These are phyloP conservation scores for Mortierella sp. DNA, from an alignment of 371 early-diverging fungal genomes.

Conservation along the genomic window DNA sequence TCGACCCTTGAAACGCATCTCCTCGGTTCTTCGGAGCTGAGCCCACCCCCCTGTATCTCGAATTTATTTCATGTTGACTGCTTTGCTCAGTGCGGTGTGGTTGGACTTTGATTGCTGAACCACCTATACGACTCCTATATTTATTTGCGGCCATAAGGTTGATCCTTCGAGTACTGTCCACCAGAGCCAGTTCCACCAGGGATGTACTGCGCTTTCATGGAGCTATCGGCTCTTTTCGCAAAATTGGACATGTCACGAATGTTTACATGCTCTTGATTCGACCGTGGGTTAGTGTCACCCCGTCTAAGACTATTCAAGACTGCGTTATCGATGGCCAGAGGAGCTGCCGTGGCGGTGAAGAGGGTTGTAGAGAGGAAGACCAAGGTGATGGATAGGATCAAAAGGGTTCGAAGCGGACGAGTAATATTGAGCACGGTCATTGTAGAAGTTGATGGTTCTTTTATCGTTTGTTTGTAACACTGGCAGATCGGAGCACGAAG, in stretches of 20 bases:
- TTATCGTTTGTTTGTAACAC: neutral
- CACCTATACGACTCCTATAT: neutral
- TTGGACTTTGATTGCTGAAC: neutral
- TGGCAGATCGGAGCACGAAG: no score
- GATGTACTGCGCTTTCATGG: neutral
- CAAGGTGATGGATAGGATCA: neutral
- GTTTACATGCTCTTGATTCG: neutral
- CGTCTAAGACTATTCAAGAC: neutral
- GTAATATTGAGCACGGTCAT: neutral
- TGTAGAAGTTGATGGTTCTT: neutral
- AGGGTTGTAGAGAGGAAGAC: neutral
- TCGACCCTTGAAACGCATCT: no score
- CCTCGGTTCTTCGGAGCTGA: no score
- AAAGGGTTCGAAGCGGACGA: neutral
- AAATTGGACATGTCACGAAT: neutral
- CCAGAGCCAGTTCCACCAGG: constrained; percentile 22
- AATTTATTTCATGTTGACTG: no score
- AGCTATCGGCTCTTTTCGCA: neutral
- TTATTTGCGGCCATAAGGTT: constrained; percentile 9
- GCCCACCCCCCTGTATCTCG: no score
- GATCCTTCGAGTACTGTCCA: constrained; percentile 12
- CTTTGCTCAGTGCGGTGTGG: no score
- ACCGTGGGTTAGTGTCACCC: neutral
- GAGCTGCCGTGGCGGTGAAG: neutral
- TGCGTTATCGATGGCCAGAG: neutral